Conservation (phyloP, 495 filamentous ascomycete genomes). For the Aspergillus sclerotioniger region DNA sequence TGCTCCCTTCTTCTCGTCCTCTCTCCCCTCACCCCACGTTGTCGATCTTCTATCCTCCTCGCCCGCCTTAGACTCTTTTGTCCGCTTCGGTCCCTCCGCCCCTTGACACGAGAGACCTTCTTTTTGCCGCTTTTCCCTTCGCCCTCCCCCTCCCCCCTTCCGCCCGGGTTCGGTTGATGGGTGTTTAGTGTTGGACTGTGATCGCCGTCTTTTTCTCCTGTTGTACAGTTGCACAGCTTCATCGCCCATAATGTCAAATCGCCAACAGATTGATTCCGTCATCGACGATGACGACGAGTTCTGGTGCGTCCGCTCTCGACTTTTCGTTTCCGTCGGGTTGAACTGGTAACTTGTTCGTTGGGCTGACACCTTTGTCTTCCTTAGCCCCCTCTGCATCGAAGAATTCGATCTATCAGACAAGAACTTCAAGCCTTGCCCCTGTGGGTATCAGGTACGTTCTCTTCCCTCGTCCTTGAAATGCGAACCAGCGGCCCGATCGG, state of each 20-base stretch:
- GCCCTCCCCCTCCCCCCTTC: slow-evolving; percentile 17
- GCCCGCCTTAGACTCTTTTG: background rate
- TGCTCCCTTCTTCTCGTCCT: slow-evolving; percentile 6
- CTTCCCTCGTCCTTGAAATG: background rate
- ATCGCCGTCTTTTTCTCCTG: slow-evolving; percentile 21
- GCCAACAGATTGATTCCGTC: slow-evolving; percentile 85
- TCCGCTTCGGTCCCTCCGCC: slow-evolving; percentile 16
- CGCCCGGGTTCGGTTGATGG: slow-evolving; percentile 24
- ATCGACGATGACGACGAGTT: slow-evolving; percentile 96
- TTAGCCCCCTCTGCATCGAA: slow-evolving; percentile 94
- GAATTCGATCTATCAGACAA: slow-evolving; percentile 96
- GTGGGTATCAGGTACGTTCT: slow-evolving; percentile 85
- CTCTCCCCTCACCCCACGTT: slow-evolving; percentile 25
- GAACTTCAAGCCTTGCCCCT: slow-evolving; percentile 96
- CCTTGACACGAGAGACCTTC: slow-evolving; percentile 15
- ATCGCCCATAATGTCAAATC: slow-evolving; percentile 52
- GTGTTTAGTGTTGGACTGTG: slow-evolving; percentile 30
- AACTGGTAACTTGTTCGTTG: slow-evolving; percentile 1
- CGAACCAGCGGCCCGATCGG: background rate
- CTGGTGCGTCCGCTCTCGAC: slow-evolving; percentile 57
- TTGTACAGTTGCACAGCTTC: slow-evolving; percentile 21
- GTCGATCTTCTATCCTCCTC: slow-evolving; percentile 19
- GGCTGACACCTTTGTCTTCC: slow-evolving; percentile 19
- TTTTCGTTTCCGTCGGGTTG: background rate
- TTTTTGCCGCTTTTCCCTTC: slow-evolving; percentile 15